Evolutionary conservation across 2,329 filamentous ascomycete genomes (phyloP).

Genomic region (Botrytis paeoniae): DNA sequence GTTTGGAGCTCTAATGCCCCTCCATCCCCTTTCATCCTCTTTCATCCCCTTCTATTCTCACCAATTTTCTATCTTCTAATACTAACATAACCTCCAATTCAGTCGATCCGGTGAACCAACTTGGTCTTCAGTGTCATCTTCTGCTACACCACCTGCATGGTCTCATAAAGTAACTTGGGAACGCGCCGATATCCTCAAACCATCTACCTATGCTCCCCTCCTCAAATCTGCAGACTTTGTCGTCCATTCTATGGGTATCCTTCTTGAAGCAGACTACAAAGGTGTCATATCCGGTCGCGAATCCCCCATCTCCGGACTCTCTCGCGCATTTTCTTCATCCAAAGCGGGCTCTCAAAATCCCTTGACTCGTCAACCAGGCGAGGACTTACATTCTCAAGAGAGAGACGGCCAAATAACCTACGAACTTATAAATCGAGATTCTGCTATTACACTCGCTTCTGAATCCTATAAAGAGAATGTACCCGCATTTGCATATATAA

Average conservation of each 20-base stretch:
- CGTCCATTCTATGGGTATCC: constrained; percentile 92
- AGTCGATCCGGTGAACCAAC: constrained; percentile 87
- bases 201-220: constrained; percentile 77
- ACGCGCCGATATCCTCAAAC: constrained; percentile 64
- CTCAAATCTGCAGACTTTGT: constrained; percentile 78
- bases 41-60: constrained; percentile 30
- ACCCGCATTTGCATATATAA: constrained; percentile 79
- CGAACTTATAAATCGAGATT: constrained; percentile 94
- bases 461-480: constrained; percentile 66
- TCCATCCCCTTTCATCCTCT: constrained; percentile 31
- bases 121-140: constrained; percentile 75
- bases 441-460: constrained; percentile 76
- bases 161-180: constrained; percentile 82
- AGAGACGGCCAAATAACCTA: constrained; percentile 81
- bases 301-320: constrained; percentile 73
- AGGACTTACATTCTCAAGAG: constrained; percentile 62
- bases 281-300: constrained; percentile 80
- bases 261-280: constrained; percentile 98
- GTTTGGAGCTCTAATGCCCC: neutral
- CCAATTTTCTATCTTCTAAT: neutral
- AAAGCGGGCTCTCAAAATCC: constrained; percentile 67
- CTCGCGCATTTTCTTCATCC: constrained; percentile 70
- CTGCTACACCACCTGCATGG: constrained; percentile 70
- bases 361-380: constrained; percentile 57
- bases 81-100: neutral